These are phyloP conservation scores for Pleurotus salmoneostramineus DNA, from an alignment of 768 basidiomycete species.

Conservation along the genomic window DNA sequence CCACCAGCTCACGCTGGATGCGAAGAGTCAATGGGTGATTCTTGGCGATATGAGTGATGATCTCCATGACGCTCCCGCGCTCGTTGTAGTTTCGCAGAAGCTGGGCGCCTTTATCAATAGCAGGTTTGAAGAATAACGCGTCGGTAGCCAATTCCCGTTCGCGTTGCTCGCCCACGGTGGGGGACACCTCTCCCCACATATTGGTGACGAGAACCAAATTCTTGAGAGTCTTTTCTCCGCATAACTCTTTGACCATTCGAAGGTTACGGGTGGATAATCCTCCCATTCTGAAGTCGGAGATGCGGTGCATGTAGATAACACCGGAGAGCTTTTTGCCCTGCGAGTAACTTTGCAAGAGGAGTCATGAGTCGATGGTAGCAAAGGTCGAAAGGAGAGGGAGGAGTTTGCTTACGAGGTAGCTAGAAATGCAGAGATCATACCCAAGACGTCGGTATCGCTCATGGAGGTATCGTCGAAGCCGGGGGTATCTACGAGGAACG, in stretches of 20 bases:
- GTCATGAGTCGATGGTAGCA: neutral
- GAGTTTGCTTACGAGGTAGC: constrained; percentile 5
- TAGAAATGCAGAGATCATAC: constrained; percentile 20
- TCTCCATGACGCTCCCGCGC: constrained; percentile 22
- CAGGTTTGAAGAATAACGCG: constrained; percentile 49
- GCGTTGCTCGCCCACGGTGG: constrained; percentile 28
- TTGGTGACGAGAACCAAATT: constrained; percentile 45
- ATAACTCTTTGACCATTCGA: constrained; percentile 40
- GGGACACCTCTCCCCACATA: constrained; percentile 38
- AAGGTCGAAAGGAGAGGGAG: neutral
- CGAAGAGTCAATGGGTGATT: constrained; percentile 12
- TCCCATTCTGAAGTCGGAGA: constrained; percentile 34
- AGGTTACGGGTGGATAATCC: constrained; percentile 36
- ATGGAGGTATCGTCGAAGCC: constrained; percentile 35
- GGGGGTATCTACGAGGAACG: constrained; percentile 35
- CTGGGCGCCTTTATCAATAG: constrained; percentile 43
- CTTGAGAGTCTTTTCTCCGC: constrained; percentile 35
- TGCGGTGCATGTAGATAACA: constrained; percentile 40
- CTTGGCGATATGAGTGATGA: constrained; percentile 26
- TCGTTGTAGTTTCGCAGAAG: constrained; percentile 40
- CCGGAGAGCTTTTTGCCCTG: constrained; percentile 27
- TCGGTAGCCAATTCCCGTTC: constrained; percentile 39
- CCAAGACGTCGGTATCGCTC: constrained; percentile 28
- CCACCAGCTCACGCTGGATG: constrained; percentile 18
- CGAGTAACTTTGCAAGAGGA: constrained; percentile 10